Base-by-base conservation (phyloP, 345 rosid species). In the Arabidopsis suecica region DNA sequence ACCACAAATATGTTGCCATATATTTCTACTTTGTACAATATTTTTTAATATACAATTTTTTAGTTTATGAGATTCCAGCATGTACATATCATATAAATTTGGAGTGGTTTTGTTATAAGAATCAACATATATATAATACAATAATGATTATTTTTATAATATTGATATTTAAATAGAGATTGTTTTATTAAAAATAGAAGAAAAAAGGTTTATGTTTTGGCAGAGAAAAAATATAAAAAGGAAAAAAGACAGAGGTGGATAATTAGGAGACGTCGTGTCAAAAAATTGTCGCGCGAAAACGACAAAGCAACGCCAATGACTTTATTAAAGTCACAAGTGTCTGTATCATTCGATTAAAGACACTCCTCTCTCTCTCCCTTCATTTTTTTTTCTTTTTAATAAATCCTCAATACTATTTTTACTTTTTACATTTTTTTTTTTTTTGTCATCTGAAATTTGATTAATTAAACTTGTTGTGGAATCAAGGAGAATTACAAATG, bases 241-340 rank as follows among this genome's bases (percentile, higher is more conserved):
- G 45, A 44, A 65, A 68, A 69, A 57, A 49, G 72, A 71, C 56
- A 60, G 72, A 41, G 68, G 56, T 71, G 76, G 75, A 71, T 71
- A 64, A 78, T 71, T 65, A 78, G 81, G 77, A 78, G 68, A 78
- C 48, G 81, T 78, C 81, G 73, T 58, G 77, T 78, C 81, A 64
- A 57, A 37, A 77, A 47, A 44, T 64, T 77, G 80, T 77, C 80
- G 72, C 16, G 56, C 51, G 81, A 60, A 67, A 72, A 72, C 78
- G 78, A 78, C 81, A 72, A 78, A 78, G 81, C 70, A 72, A 72
- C 73, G 69, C 72, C 81, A 66, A 72, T 78, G 81, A 78, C 81
- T 78, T 78, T 78, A 78, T 51, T 78, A 78, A 78, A 78, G 81
- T 72, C 69, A 78, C 81, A 72, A 78, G 74, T 78, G 77, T 66